Percentiles rank a stretch among this genome's conserved stretches.
Conservation (phyloP, 495 filamentous ascomycete species). For the Aspergillus cavernicola region DNA sequence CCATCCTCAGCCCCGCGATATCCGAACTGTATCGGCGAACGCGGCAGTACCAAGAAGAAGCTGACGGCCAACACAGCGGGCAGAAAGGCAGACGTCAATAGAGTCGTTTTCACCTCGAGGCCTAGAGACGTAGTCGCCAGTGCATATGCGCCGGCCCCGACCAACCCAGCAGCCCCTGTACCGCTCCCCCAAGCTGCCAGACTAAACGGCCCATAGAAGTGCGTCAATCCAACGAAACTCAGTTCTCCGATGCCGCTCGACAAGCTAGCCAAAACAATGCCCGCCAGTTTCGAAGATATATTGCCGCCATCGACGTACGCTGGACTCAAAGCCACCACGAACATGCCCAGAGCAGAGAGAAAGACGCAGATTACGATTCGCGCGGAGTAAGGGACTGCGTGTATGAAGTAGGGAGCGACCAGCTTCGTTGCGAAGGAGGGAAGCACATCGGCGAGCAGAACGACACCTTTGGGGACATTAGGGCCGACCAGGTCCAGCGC, state of each 20-base stretch:
- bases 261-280: constrained; percentile 80
- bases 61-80: constrained; percentile 78
- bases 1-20: constrained; percentile 35
- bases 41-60: constrained; percentile 79
- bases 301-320: constrained; percentile 52
- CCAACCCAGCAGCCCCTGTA: constrained; percentile 83
- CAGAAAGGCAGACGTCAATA: constrained; percentile 72
- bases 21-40: constrained; percentile 47
- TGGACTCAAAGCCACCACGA: constrained; percentile 77
- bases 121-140: constrained; percentile 74
- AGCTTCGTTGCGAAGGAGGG: constrained; percentile 88
- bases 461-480: constrained; percentile 77
- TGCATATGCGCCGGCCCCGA: constrained; percentile 85
- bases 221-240: constrained; percentile 84
- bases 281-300: constrained; percentile 71
- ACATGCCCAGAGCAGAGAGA: constrained; percentile 77
- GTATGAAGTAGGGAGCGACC: constrained; percentile 88
- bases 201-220: constrained; percentile 89
- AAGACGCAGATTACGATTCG: constrained; percentile 70
- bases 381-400: constrained; percentile 71
- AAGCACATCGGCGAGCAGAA: constrained; percentile 88
- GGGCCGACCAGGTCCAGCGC: constrained; percentile 92
- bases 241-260: constrained; percentile 83
- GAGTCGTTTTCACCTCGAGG: constrained; percentile 62
- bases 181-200: constrained; percentile 91